Evolutionary conservation across 2,329 filamentous ascomycete genomes (phyloP).

Genomic region (Aspergillus proliferans): DNA sequence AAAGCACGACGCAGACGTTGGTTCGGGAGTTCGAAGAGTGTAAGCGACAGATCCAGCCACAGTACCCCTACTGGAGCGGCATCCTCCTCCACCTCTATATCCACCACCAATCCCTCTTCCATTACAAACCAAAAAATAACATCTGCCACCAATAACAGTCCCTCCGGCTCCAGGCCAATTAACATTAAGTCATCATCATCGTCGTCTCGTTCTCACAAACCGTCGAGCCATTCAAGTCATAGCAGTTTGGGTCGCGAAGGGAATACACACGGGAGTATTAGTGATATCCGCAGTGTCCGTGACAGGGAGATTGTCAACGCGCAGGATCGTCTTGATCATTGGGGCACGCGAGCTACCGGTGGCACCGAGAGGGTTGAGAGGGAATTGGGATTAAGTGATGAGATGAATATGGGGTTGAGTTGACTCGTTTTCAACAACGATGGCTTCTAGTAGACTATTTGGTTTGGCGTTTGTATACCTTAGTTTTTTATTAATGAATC

Average conservation of each 20-base stretch:
- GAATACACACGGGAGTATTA: conserved; percentile 21
- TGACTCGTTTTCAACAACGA: conserved; percentile 32
- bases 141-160: conserved; percentile 13
- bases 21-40: conserved; percentile 30
- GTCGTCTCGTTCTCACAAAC: conserved; percentile 15
- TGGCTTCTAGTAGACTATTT: not conserved
- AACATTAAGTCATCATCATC: conserved; percentile 16
- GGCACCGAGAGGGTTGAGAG: conserved; percentile 45
- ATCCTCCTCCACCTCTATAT: conserved; percentile 8
- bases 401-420: conserved; percentile 76
- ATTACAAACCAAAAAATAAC: conserved; percentile 18
- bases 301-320: conserved; percentile 33
- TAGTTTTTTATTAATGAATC: not conserved
- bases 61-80: conserved; percentile 1
- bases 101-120: conserved; percentile 14
- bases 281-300: conserved; percentile 28
- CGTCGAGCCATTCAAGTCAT: conserved; percentile 15
- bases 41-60: conserved; percentile 21
- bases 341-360: conserved; percentile 49
- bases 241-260: conserved; percentile 16
- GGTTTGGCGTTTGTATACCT: not conserved
- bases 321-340: conserved; percentile 47
- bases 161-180: conserved; percentile 22
- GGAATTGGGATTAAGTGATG: conserved; percentile 75
- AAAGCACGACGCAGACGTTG: conserved; percentile 31